Base-by-base conservation (phyloP, 1,284 basidiomycete species). In the Microbotryomycetes sp. region DNA sequence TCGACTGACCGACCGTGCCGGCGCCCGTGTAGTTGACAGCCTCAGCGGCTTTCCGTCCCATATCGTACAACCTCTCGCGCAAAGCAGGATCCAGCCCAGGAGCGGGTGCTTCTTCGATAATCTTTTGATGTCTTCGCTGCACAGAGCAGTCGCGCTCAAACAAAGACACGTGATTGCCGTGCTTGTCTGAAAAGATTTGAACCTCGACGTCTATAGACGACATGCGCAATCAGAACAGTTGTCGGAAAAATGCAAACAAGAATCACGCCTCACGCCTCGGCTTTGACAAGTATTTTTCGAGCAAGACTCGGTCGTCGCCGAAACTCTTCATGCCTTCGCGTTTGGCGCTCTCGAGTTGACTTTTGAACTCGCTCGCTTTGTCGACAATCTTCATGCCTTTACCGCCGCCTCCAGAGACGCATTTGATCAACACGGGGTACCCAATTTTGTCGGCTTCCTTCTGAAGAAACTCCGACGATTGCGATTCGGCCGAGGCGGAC, bases 101-200 rank as follows among this genome's bases (percentile, higher is more conserved):
- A 3, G 92, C 93, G 21, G 93, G 93, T 4, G 92, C 91, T 82
- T 93, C 89, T 74, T 93, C 89, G 61, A 93, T 91, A 63, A 93
- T 91, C 81, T 93, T 96, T 78, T 68, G 66, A 56, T 68, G 66
- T 0, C 92, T 80, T 68, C 93, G 79, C 76, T 97, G 93, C 13
- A 96, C 91, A 0, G 89, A 92, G 73, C 92, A 97, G 73, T 97
- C 92, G 52, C 92, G 81, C 76, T 94, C 91, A 85, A 89, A 93
- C 29, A 96, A 79, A 73, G 89, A 90, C 24, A 94, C 87, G 5
- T 84, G 87, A 58, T 82, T 82, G 21, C 90, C 89, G 30, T 80
- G 75, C 18, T 75, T 79, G 76, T 93, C 91, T 16, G 65, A 67
- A 74, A 93, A 93, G 6, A 93, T 86, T 74, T 92, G 90, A 13